Evolutionary conservation across 306 rosid genomes (phyloP).

Genomic region (Acacia acuminata): DNA sequence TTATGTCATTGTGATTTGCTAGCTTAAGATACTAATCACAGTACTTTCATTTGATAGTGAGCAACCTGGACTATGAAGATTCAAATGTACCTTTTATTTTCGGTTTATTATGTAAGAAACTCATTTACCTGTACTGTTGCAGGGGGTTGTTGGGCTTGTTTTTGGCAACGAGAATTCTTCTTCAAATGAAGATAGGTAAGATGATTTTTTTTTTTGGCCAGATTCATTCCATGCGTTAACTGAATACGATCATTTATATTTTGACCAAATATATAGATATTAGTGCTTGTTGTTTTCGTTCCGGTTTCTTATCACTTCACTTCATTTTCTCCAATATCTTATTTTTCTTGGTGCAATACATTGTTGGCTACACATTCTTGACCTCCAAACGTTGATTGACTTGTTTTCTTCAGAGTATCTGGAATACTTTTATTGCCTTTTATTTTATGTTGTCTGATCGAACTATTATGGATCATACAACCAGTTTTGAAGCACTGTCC

Average conservation of each 20-base stretch:
- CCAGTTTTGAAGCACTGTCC: not conserved
- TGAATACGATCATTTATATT: not conserved
- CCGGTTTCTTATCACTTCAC: not conserved
- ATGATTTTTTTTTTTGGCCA: not conserved
- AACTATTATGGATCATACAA: constrained; percentile 1
- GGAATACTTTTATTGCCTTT: not conserved
- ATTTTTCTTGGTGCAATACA: constrained; percentile 1
- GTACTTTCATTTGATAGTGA: constrained; percentile 12
- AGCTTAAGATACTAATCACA: not conserved
- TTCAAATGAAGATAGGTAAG: constrained; percentile 81
- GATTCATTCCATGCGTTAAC: not conserved
- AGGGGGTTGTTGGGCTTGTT: constrained; percentile 93
- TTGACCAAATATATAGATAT: not conserved
- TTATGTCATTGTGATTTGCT: not conserved
- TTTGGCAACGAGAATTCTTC: constrained; percentile 82
- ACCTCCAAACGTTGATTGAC: not conserved
- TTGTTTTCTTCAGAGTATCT: not conserved
- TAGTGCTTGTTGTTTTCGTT: constrained; percentile 6
- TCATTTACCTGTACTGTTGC: constrained; percentile 15
- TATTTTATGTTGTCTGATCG: constrained; percentile 1
- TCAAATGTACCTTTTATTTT: not conserved
- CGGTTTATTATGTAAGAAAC: not conserved
- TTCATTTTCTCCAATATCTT: not conserved
- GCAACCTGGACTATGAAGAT: constrained; percentile 11
- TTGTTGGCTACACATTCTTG: constrained; percentile 11